phyloP scores from a whole-genome alignment of 192 early-diverging fungal species.

The Blastocladiella britannica region DNA sequence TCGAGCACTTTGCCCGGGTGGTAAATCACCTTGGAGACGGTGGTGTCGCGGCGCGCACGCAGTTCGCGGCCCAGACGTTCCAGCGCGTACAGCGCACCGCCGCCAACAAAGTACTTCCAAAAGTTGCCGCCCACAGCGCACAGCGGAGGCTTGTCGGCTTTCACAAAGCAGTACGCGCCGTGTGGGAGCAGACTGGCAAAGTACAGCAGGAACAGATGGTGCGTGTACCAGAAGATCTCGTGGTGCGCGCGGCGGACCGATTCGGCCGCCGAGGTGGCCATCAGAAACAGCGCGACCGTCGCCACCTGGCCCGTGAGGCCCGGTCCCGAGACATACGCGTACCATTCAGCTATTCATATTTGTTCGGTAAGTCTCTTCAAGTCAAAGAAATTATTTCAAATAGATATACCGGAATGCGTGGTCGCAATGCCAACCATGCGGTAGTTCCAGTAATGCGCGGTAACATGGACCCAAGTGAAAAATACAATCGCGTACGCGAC shows the following conservation, averaged over 20 bases:
- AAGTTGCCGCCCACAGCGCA: constrained; percentile 21
- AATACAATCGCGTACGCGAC: constrained; percentile 58
- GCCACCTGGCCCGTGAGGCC: constrained; percentile 66
- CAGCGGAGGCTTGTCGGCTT: constrained; percentile 26
- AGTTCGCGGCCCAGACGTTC: constrained; percentile 55
- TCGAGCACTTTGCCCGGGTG: constrained; percentile 67
- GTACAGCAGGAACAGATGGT: constrained; percentile 68
- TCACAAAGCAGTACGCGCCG: constrained; percentile 69
- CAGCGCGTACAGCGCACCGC: constrained; percentile 40
- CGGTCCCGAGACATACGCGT: constrained; percentile 45
- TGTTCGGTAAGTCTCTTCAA: too few species aligned
- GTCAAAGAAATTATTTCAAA: too few species aligned
- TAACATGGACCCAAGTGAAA: constrained; percentile 48
- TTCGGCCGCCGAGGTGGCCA: constrained; percentile 48
- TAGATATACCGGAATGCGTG: constrained; percentile 4
- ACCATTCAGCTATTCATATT: constrained; percentile 14
- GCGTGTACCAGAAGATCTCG: constrained; percentile 70
- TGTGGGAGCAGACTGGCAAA: constrained; percentile 60
- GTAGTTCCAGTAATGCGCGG: constrained; percentile 64
- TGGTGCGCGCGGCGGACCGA: constrained; percentile 15
- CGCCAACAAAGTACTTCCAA: constrained; percentile 61
- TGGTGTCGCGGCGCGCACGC: constrained; percentile 42
- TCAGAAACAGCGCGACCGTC: constrained; percentile 44
- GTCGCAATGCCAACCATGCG: constrained; percentile 14
- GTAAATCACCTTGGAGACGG: constrained; percentile 63